These are phyloP conservation scores for Porpolomopsis calyptriformis DNA, from an alignment of 768 basidiomycete species.

Conservation along the genomic window DNA sequence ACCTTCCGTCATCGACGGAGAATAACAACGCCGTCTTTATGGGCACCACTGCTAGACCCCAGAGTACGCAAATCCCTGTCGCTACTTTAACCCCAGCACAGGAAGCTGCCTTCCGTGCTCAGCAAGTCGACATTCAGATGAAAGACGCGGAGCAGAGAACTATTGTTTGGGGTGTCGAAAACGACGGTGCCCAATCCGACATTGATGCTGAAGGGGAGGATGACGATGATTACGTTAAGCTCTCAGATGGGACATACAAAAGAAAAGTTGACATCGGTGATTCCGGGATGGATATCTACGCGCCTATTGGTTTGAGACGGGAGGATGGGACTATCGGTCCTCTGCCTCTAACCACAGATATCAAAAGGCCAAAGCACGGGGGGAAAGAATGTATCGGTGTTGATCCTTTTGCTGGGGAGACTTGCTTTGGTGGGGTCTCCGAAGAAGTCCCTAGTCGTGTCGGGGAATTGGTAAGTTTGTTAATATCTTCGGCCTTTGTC, in stretches of 20 bases:
- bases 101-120: slow-evolving; percentile 40
- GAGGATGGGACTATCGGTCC: slow-evolving; percentile 46
- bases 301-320: slow-evolving; percentile 50
- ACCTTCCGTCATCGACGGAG: slow-evolving; percentile 53
- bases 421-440: slow-evolving; percentile 39
- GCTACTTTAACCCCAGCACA: slow-evolving; percentile 42
- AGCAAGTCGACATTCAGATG: slow-evolving; percentile 49
- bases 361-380: background rate
- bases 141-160: slow-evolving; percentile 52
- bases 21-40: slow-evolving; percentile 47
- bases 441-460: slow-evolving; percentile 45
- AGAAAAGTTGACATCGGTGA: slow-evolving; percentile 10
- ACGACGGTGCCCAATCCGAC: slow-evolving; percentile 24
- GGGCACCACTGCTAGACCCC: slow-evolving; percentile 32
- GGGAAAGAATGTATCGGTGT: slow-evolving; percentile 16
- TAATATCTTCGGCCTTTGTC: background rate
- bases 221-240: slow-evolving; percentile 34
- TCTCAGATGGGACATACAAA: slow-evolving; percentile 28
- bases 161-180: slow-evolving; percentile 55
- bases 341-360: slow-evolving; percentile 11
- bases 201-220: slow-evolving; percentile 53
- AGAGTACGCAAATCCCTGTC: slow-evolving; percentile 16
- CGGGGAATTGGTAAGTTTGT: slow-evolving; percentile 40
- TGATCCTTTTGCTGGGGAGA: slow-evolving; percentile 20
- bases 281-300: slow-evolving; percentile 19